Evolutionary conservation across 495 filamentous ascomycete genomes (phyloP).

Genomic region (Baudoinia panamericana): DNA sequence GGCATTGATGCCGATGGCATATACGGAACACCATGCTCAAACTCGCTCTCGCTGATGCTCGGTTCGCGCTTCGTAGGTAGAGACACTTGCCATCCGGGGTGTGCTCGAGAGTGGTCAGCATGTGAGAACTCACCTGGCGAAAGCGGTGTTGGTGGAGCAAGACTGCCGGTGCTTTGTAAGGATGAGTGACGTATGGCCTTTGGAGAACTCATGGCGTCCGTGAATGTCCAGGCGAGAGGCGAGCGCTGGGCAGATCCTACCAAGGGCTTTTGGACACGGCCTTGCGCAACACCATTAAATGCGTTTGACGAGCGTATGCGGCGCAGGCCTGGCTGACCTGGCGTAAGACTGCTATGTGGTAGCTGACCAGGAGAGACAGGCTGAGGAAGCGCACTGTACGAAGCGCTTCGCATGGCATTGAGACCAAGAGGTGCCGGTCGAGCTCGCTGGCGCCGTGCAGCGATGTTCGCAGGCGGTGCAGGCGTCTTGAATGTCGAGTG

Average conservation of each 20-base stretch:
- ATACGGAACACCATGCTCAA: slow-evolving; percentile 21
- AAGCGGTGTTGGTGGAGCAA: slow-evolving; percentile 31
- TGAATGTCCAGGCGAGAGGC: slow-evolving; percentile 27
- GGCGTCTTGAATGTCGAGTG: slow-evolving; percentile 24
- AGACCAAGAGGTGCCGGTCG: slow-evolving; percentile 25
- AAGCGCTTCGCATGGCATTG: slow-evolving; percentile 27
- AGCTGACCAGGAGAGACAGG: slow-evolving; percentile 14
- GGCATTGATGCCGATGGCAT: slow-evolving; percentile 12
- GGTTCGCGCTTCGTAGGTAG: slow-evolving; percentile 18
- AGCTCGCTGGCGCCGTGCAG: slow-evolving; percentile 25
- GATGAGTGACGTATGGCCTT: slow-evolving; percentile 19
- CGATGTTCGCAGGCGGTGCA: slow-evolving; percentile 25
- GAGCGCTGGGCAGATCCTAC: slow-evolving; percentile 31
- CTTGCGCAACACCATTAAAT: slow-evolving; percentile 17
- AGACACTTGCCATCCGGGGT: slow-evolving; percentile 7
- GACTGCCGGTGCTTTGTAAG: slow-evolving; percentile 16
- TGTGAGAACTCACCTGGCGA: slow-evolving; percentile 25
- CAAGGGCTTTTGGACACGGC: slow-evolving; percentile 27
- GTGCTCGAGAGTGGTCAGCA: slow-evolving; percentile 1
- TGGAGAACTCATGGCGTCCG: slow-evolving; percentile 29
- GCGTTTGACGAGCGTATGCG: slow-evolving; percentile 28
- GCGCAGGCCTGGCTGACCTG: slow-evolving; percentile 22
- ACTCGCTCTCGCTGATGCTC: slow-evolving; percentile 16
- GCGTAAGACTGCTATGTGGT: slow-evolving; percentile 1
- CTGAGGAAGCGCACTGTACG: slow-evolving; percentile 26